Base-by-base conservation (phyloP, 192 early-diverging fungal species). In the Pecoramyces ruminantium region DNA sequence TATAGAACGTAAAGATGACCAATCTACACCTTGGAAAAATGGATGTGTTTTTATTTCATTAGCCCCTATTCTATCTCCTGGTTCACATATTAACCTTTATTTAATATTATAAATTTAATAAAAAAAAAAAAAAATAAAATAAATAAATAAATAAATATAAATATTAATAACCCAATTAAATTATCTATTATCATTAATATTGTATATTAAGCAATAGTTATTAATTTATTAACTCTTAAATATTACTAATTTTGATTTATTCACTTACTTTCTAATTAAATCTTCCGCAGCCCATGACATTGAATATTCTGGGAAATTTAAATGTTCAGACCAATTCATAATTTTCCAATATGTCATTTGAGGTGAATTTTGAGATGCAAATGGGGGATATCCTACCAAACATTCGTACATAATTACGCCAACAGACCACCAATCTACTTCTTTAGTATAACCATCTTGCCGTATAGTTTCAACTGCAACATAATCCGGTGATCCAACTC, bases 371-470 rank as follows among this genome's bases (percentile, higher is more conserved):
- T 98, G 96, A 78, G 92, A 93, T 85, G 95, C 96, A 84, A 99
- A 99, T 9, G 98, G 97, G 58, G 97, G 97, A 83, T 97, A 99
- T n/a, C 25, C 98, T 39, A 95, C 93, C 82, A 99, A 87, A 82
- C 97, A 98, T 84, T 99, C 98, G 87, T 95, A 99, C 94, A 99
- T 97, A 84, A 99, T 99, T 13, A 96, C 96, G 30, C 98, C 98
- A 29, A 99, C 84, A 11, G 96, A 97, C 98, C 98, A 99, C 95
- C 95, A 99, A 88, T 99, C 98, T 84, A 96, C 98, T 79, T 97
- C 95, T 84, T 95, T 93, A 80, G 94, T 93, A 88, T 99, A 99
- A 12, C 97, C 97, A 78, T 94, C 92, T 82, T 96, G 95, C 82
- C 90, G 80, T 83, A 98, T 96, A 51, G 96, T 95, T n/a, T n/a